Evolutionary conservation across 2,329 filamentous ascomycete species (phyloP).

Genomic region (Neospermospora avenae): DNA sequence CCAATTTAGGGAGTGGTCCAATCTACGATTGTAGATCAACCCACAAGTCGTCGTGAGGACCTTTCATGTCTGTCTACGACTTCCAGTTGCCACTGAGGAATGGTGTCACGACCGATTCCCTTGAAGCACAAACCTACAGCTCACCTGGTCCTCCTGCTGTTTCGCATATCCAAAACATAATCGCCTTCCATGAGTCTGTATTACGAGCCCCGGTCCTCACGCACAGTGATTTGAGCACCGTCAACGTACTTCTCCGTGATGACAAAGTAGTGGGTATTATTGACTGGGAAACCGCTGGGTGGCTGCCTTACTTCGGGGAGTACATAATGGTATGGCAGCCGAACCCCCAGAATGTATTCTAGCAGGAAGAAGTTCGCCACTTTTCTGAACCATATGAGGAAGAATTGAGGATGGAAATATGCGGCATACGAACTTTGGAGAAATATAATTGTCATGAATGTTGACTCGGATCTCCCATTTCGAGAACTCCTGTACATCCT

Average conservation of each 20-base stretch:
- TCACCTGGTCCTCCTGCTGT: slow-evolving; percentile 2
- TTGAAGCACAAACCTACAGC: slow-evolving; percentile 7
- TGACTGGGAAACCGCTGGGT: slow-evolving; percentile 41
- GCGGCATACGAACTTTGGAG: slow-evolving; percentile 21
- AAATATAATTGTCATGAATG: slow-evolving; percentile 8
- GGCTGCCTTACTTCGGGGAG: slow-evolving; percentile 42
- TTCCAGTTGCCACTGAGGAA: slow-evolving; percentile 9
- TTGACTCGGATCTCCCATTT: too few relatives aligned
- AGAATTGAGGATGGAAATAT: slow-evolving; percentile 41
- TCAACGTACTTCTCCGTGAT: slow-evolving; percentile 42
- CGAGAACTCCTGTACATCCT: too few relatives aligned
- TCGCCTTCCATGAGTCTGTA: slow-evolving; percentile 11
- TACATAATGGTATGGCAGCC: slow-evolving; percentile 40
- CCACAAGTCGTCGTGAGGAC: neutral
- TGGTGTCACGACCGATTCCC: slow-evolving; percentile 1
- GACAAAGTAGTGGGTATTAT: slow-evolving; percentile 41
- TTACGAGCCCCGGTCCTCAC: slow-evolving; percentile 24
- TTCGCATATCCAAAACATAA: slow-evolving; percentile 6
- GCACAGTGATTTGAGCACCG: slow-evolving; percentile 47
- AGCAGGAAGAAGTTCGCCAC: slow-evolving; percentile 37
- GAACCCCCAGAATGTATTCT: slow-evolving; percentile 35
- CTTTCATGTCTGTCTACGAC: slow-evolving; percentile 8
- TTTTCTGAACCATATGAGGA: slow-evolving; percentile 39
- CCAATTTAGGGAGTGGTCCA: slow-evolving; percentile 8
- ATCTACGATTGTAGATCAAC: neutral